Conservation (phyloP, 2,329 filamentous ascomycete species). For the Catunica adiposa region DNA sequence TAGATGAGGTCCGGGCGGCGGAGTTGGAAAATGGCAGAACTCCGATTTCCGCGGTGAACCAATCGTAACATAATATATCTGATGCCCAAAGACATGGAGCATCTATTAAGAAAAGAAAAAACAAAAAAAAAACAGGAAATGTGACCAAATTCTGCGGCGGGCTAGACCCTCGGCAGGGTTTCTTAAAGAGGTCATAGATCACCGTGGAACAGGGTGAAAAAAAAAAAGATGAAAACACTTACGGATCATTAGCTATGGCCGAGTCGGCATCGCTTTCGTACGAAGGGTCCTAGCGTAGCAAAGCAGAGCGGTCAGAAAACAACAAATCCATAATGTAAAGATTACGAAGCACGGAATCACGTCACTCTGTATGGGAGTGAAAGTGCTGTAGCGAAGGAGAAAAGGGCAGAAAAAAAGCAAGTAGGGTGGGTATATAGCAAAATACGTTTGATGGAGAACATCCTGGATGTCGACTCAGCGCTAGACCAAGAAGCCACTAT, state of each 20-base stretch:
- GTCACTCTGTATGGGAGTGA: not conserved
- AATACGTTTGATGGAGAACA: not conserved
- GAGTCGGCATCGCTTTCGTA: slow-evolving; percentile 9
- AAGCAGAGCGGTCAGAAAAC: not conserved
- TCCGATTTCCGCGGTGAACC: not conserved
- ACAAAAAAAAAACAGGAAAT: not conserved
- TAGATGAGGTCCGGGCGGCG: not conserved
- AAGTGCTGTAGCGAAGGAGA: not conserved
- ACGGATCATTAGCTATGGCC: slow-evolving; percentile 9
- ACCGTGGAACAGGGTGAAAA: not conserved
- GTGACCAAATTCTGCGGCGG: too few relatives aligned
- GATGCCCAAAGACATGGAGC: too few relatives aligned
- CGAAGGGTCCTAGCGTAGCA: slow-evolving; percentile 5
- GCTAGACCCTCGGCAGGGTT: not conserved
- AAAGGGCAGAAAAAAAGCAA: not conserved
- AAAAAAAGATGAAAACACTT: not conserved
- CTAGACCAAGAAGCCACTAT: not conserved
- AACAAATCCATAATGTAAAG: not conserved
- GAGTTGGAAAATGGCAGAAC: not conserved
- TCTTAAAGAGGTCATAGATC: not conserved
- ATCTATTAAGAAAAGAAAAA: too few relatives aligned
- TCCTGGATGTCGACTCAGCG: not conserved
- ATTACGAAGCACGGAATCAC: not conserved
- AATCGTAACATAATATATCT: too few relatives aligned
- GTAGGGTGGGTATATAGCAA: not conserved